Percentiles rank a stretch among this genome's conserved stretches.
phyloP scores from a whole-genome alignment of 2,329 filamentous ascomycete species.

The Fusarium begoniae region DNA sequence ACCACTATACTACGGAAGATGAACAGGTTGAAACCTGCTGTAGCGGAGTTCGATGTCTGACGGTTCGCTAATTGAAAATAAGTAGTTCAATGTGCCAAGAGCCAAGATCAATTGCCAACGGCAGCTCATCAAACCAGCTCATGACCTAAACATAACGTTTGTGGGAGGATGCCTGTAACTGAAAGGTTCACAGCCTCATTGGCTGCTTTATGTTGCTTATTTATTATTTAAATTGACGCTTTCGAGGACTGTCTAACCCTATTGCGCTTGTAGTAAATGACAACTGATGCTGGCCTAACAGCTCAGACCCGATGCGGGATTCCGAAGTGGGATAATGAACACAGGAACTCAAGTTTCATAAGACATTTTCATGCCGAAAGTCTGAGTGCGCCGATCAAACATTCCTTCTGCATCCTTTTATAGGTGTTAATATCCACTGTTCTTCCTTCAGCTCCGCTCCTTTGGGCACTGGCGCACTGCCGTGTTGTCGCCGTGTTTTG shows the following conservation, averaged over 20 bases:
- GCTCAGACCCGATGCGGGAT: background rate
- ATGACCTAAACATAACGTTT: too few relatives aligned
- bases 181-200: rapidly evolving
- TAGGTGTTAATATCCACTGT: background rate
- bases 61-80: rapidly evolving
- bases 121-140: rapidly evolving
- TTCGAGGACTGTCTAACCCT: background rate
- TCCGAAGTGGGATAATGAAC: background rate
- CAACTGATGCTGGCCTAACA: background rate
- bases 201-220: rapidly evolving
- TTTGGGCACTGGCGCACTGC: background rate
- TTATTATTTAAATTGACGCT: rapidly evolving
- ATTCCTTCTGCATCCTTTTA: background rate
- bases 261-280: background rate
- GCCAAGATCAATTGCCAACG: rapidly evolving
- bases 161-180: too few relatives aligned
- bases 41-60: background rate
- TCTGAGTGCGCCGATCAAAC: background rate
- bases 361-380: too few relatives aligned
- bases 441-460: background rate
- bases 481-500: background rate
- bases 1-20: conserved; percentile 9
- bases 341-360: background rate
- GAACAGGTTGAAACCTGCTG: background rate
- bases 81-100: rapidly evolving